A percentile compares a stretch with the other conserved stretches of the same genome.
phyloP scores from a whole-genome alignment of 306 rosid genomes.

The Parietaria judaica region DNA sequence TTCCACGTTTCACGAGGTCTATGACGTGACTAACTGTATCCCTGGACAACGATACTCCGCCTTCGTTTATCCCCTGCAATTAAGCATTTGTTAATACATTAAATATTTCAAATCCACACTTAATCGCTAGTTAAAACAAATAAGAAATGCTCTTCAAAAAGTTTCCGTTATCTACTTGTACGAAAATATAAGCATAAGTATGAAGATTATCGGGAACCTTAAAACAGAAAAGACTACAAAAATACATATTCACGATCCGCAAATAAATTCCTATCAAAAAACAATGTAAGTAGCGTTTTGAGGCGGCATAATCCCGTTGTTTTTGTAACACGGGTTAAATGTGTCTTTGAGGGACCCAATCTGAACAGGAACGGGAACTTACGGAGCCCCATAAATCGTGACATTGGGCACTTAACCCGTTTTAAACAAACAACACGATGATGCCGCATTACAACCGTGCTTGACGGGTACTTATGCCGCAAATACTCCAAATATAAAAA shows the following conservation, averaged over 20 bases:
- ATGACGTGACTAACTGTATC: slow-evolving; percentile 47
- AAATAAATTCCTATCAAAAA: neutral
- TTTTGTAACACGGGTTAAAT: neutral
- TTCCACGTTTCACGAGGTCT: slow-evolving; percentile 66
- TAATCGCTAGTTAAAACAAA: neutral
- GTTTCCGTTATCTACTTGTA: too few species aligned
- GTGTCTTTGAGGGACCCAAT: neutral
- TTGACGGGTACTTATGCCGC: too few species aligned
- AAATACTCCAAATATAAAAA: too few species aligned
- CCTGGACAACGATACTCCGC: slow-evolving; percentile 37
- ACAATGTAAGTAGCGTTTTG: neutral
- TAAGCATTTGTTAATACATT: slow-evolving; percentile 20
- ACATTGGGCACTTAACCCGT: too few species aligned
- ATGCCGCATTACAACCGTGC: neutral
- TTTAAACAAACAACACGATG: too few species aligned
- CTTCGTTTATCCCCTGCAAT: slow-evolving; percentile 48
- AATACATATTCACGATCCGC: neutral
- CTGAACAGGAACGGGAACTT: neutral
- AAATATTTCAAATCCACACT: neutral
- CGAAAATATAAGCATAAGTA: neutral
- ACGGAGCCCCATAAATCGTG: too few species aligned
- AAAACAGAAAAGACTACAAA: neutral
- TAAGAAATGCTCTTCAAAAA: neutral
- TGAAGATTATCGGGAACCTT: neutral
- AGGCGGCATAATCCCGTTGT: too few species aligned